A percentile compares a stretch with the other conserved stretches of the same genome.
Evolutionary conservation across 345 rosid genomes (phyloP).

Genomic region (Aurinia saxatilis): DNA sequence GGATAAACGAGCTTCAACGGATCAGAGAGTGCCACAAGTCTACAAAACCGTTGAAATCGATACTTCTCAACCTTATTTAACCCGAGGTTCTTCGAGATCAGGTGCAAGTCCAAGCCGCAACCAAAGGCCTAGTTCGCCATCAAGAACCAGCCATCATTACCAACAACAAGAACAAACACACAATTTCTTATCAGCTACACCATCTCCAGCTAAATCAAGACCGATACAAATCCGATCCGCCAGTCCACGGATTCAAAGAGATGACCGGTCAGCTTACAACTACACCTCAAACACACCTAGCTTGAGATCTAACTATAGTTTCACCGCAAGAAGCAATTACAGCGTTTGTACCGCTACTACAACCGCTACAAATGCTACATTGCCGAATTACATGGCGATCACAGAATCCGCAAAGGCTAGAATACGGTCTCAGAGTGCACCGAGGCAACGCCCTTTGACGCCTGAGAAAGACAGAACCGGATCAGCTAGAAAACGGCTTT

Average conservation of each 20-base stretch:
- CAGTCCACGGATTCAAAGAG: constrained; percentile 49
- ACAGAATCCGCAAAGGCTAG: constrained; percentile 81
- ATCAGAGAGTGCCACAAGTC: constrained; percentile 40
- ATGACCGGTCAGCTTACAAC: constrained; percentile 26
- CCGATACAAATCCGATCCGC: constrained; percentile 65
- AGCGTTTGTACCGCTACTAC: constrained; percentile 20
- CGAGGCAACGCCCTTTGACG: constrained; percentile 63
- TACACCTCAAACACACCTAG: constrained; percentile 70
- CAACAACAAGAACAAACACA: constrained; percentile 23
- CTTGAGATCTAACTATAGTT: constrained; percentile 55
- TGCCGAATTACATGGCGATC: constrained; percentile 85
- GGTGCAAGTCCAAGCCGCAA: constrained; percentile 33
- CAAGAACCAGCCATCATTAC: constrained; percentile 43
- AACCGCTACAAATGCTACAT: constrained; percentile 23
- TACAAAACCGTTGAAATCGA: constrained; percentile 70
- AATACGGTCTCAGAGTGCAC: constrained; percentile 69
- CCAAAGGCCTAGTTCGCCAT: constrained; percentile 49
- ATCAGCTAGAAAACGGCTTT: constrained; percentile 56
- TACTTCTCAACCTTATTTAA: constrained; percentile 46
- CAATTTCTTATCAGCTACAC: constrained; percentile 34
- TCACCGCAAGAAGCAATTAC: constrained; percentile 37
- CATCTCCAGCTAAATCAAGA: constrained; percentile 62
- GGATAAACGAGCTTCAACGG: constrained; percentile 59
- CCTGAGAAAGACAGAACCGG: constrained; percentile 61
- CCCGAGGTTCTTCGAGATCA: constrained; percentile 33